Percentiles rank a stretch among this genome's conserved stretches.
Conservation (phyloP, 345 rosid genomes). For the Trapa incisa region DNA sequence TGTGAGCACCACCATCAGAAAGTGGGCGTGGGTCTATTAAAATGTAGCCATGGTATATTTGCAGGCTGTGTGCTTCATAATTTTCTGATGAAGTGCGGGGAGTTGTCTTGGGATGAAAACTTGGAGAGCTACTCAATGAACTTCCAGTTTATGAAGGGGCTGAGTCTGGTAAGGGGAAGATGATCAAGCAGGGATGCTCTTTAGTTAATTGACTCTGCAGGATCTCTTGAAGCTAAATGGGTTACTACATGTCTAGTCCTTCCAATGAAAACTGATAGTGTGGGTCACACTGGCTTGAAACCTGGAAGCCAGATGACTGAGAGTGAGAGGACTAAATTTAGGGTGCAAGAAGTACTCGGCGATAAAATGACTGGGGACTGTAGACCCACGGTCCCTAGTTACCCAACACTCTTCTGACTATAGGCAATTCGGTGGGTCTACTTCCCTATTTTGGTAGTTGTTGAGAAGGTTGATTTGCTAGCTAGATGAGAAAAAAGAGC, state of each 20-base stretch:
- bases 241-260: neutral
- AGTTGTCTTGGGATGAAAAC: conserved; percentile 24
- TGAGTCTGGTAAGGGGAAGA: conserved; percentile 22
- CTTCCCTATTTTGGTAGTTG: neutral
- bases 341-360: neutral
- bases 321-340: neutral
- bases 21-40: too few relatives aligned
- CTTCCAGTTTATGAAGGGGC: conserved; percentile 31
- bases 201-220: neutral
- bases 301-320: neutral
- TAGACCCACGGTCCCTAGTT: neutral
- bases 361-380: neutral
- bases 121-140: conserved; percentile 14
- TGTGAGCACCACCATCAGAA: too few relatives aligned
- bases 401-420: neutral
- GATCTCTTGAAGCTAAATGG: neutral
- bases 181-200: conserved; percentile 39
- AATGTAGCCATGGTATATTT: conserved; percentile 22
- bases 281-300: neutral
- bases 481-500: neutral
- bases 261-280: neutral
- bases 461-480: neutral
- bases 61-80: conserved; percentile 63
- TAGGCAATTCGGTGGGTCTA: neutral
- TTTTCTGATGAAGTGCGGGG: conserved; percentile 42